Percentiles rank a stretch among this genome's conserved stretches.
These are phyloP conservation scores for Hypomyces rosellus DNA, from an alignment of 2,329 filamentous ascomycete genomes.

Conservation along the genomic window DNA sequence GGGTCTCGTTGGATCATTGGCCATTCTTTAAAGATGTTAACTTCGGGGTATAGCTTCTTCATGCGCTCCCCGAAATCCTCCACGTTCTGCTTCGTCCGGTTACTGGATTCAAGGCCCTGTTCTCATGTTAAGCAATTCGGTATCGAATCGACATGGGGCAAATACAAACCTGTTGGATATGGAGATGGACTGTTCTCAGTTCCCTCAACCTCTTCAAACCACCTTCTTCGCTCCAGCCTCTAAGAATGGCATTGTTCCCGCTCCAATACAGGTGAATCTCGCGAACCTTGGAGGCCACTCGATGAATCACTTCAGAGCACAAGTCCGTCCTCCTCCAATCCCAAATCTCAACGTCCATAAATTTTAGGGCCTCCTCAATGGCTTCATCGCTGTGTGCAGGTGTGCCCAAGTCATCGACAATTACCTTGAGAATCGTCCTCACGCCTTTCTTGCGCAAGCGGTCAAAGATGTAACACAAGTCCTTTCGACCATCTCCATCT, in stretches of 20 bases:
- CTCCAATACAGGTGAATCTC: conserved; percentile 24
- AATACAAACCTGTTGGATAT: conserved; percentile 13
- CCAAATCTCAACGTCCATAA: conserved; percentile 22
- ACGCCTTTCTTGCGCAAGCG: conserved; percentile 22
- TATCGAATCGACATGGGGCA: background rate
- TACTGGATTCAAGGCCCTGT: conserved; percentile 14
- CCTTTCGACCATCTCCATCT: conserved; percentile 8
- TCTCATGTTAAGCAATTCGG: background rate
- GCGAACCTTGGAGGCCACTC: conserved; percentile 7
- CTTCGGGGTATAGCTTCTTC: conserved; percentile 10
- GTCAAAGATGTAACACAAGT: conserved; percentile 22
- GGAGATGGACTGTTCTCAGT: conserved; percentile 19
- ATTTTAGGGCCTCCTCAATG: conserved; percentile 20
- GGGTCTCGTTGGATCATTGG: conserved; percentile 6
- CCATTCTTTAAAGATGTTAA: conserved; percentile 8
- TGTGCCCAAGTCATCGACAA: conserved; percentile 20
- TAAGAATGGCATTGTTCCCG: conserved; percentile 27
- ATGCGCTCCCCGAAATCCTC: conserved; percentile 14
- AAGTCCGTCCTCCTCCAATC: conserved; percentile 27
- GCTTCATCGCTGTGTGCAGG: conserved; percentile 23
- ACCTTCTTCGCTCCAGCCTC: conserved; percentile 23
- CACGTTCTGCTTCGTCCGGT: conserved; percentile 13
- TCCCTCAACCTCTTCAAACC: conserved; percentile 19
- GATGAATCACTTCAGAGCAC: conserved; percentile 18
- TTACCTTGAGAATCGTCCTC: conserved; percentile 22